A percentile compares a stretch with the other conserved stretches of the same genome.
These are phyloP conservation scores for Tubosaeta sp. DNA, from an alignment of 768 basidiomycete genomes.

Conservation along the genomic window DNA sequence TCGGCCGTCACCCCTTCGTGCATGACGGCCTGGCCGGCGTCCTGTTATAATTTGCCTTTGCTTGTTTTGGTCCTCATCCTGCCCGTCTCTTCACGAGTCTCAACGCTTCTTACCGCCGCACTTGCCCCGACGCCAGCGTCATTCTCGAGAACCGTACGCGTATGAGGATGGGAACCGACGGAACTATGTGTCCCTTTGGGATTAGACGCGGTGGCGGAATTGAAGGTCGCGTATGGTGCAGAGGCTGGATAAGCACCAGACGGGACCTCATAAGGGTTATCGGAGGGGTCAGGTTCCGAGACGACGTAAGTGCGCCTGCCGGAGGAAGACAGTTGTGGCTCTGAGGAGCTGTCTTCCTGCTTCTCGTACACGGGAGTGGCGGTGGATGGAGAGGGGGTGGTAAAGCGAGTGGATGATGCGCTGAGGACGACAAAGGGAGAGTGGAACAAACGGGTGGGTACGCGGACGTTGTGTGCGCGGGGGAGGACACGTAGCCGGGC, in stretches of 20 bases:
- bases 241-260: conserved; percentile 61
- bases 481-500: conserved; percentile 3
- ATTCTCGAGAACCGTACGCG: conserved; percentile 16
- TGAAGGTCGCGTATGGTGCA: conserved; percentile 42
- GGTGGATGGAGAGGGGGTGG: conserved; percentile 30
- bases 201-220: conserved; percentile 38
- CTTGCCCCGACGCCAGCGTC: conserved; percentile 45
- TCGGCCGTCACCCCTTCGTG: conserved; percentile 35
- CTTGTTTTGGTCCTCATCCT: conserved; percentile 30
- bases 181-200: conserved; percentile 38
- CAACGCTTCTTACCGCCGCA: conserved; percentile 39
- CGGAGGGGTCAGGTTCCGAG: conserved; percentile 62
- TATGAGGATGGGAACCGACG: conserved; percentile 35
- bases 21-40: conserved; percentile 41
- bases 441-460: conserved; percentile 52
- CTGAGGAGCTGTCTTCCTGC: conserved; percentile 47
- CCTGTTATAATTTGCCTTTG: conserved; percentile 42
- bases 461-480: not conserved
- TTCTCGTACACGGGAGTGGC: conserved; percentile 52
- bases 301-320: conserved; percentile 68
- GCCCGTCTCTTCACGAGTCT: conserved; percentile 46
- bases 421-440: conserved; percentile 58
- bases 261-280: conserved; percentile 64
- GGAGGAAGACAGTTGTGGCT: conserved; percentile 40
- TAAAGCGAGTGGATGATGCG: conserved; percentile 32